Evolutionary conservation across 225 moss, liverwort and hornwort species (phyloP).

Genomic region (Marchantia paleacea): DNA sequence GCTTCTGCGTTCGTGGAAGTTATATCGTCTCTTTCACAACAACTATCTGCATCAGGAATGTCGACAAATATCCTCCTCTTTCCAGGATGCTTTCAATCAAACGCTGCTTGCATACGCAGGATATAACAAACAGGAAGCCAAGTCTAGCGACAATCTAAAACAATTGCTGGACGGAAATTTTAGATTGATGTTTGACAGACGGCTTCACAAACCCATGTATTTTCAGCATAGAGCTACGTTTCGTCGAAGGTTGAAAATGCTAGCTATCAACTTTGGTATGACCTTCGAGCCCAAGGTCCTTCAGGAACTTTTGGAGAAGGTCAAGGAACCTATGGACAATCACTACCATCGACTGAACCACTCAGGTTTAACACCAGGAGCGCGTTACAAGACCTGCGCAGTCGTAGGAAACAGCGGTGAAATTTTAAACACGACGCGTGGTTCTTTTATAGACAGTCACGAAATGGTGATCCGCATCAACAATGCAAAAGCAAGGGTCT

Average conservation of each 20-base stretch:
- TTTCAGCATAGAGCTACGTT: conserved; percentile 28
- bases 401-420: conserved; percentile 67
- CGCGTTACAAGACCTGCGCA: conserved; percentile 56
- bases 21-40: background rate
- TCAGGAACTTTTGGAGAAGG: conserved; percentile 32
- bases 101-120: background rate
- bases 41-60: conserved; percentile 1
- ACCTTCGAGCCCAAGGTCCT: conserved; percentile 45
- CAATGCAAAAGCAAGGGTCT: conserved; percentile 42
- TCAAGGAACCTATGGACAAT: conserved; percentile 51
- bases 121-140: background rate
- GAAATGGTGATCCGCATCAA: conserved; percentile 75
- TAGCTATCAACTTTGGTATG: conserved; percentile 29
- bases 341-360: conserved; percentile 19
- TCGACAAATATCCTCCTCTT: background rate
- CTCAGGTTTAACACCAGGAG: background rate
- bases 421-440: conserved; percentile 45
- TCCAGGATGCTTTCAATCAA: conserved; percentile 10
- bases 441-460: conserved; percentile 46
- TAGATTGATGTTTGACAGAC: background rate
- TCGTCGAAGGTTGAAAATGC: conserved; percentile 33
- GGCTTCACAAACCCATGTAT: background rate
- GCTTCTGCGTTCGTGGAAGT: background rate
- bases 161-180: background rate
- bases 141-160: background rate